Base-by-base conservation (phyloP, 139 green algal species). In the Pseudopediastrum boryanum region DNA sequence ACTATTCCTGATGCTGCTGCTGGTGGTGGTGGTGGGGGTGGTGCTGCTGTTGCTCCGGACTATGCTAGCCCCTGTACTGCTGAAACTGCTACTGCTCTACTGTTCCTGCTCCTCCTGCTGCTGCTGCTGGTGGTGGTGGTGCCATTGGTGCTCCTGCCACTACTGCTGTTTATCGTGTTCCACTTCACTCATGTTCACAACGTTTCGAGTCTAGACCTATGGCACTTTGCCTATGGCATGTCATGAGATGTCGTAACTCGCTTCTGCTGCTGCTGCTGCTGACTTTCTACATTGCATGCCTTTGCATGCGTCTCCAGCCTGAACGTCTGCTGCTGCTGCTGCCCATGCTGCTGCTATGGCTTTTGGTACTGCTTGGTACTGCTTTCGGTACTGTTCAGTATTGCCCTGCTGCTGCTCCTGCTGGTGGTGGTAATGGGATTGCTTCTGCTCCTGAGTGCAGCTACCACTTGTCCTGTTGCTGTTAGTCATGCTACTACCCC, bases 1-100 rank as follows among this genome's bases (percentile, higher is more conserved):
- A 19, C 62, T 70, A 12, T 35, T 50, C 8, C 8, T 41, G 8
- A 19, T 70, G 29, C 62, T 70, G 29, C 62, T 70, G 29, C 62
- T 70, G 27, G 19, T 8, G 7, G 27, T 44, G 62, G 13, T 50
- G 58, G 41, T n/a, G 33, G n/a, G 54, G 13, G 41, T 54, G 48
- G 13, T 77, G 69, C 44, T 54, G 10, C 9, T 29, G 41, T 23
- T 27, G 21, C 38, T 56, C 1, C 43, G 1, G 38, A 1, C 10
- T 1, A 12, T 36, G 21, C 25, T 42, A 13, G 1, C 46, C 12
- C 62, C 46, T 33, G 29, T 41, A 27, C 35, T 50, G 23, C 7
- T 77, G 69, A 46, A 66, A 50, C 69, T 77, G 69, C 8, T 46
- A 33, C 44, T 74, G 6, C n/a, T 74, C 23, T 6, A 59, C 21